A percentile compares a stretch with the other conserved stretches of the same genome.
phyloP scores from a whole-genome alignment of 2,329 filamentous ascomycete species.

The Diaporthe ilicicola region DNA sequence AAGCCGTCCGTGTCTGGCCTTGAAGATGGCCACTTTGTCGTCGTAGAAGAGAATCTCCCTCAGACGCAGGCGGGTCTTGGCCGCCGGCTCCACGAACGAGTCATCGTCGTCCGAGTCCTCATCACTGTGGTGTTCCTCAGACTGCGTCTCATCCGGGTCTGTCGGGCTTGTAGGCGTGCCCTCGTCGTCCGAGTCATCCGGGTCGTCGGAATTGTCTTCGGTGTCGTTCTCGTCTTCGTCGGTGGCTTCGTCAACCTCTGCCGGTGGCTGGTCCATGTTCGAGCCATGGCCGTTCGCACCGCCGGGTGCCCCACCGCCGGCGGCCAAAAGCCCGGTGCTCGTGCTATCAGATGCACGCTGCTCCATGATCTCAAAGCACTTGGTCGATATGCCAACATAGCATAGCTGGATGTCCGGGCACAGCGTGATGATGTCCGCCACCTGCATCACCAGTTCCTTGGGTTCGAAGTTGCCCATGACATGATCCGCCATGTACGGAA shows the following conservation, averaged over 20 bases:
- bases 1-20: slow-evolving; percentile 70
- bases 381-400: slow-evolving; percentile 78
- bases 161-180: slow-evolving; percentile 34
- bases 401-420: slow-evolving; percentile 79
- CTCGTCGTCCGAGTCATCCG: slow-evolving; percentile 51
- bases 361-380: slow-evolving; percentile 86
- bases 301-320: slow-evolving; percentile 31
- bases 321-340: slow-evolving; percentile 34
- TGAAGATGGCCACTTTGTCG: slow-evolving; percentile 83
- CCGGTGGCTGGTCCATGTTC: slow-evolving; percentile 33
- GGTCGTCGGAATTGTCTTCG: slow-evolving; percentile 52
- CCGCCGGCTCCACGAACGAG: slow-evolving; percentile 56
- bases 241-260: slow-evolving; percentile 36
- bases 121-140: slow-evolving; percentile 41
- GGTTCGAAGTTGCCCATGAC: slow-evolving; percentile 64
- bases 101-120: slow-evolving; percentile 53
- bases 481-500: slow-evolving; percentile 73
- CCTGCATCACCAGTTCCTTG: slow-evolving; percentile 77
- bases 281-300: slow-evolving; percentile 25
- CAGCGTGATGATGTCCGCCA: slow-evolving; percentile 80
- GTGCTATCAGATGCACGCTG: slow-evolving; percentile 55
- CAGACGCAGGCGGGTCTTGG: slow-evolving; percentile 64
- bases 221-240: slow-evolving; percentile 44
- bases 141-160: slow-evolving; percentile 45
- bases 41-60: slow-evolving; percentile 87